phyloP scores from a whole-genome alignment of 78 protist species.

The Parvularia atlantis region DNA sequence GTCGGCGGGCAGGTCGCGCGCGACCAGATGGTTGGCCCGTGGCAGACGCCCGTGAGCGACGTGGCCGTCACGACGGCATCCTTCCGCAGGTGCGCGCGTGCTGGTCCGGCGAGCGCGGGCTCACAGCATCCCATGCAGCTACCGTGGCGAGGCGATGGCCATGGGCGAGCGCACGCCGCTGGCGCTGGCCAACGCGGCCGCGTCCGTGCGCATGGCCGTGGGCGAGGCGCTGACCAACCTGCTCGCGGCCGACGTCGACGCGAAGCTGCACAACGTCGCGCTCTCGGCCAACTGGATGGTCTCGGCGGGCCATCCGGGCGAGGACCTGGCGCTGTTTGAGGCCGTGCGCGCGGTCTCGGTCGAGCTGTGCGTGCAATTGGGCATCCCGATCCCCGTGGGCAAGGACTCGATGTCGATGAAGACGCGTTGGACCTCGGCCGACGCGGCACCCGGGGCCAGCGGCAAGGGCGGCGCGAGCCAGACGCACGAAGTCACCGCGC shows the following conservation, averaged over 20 bases:
- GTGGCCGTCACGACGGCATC: constrained; percentile 56
- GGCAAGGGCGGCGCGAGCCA: constrained; percentile 16
- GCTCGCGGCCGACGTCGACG: constrained; percentile 41
- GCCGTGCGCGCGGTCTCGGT: constrained; percentile 62
- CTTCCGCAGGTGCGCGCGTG: constrained; percentile 9
- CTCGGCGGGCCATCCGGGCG: constrained; percentile 62
- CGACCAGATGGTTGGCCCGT: constrained; percentile 85
- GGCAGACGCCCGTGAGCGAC: constrained; percentile 74
- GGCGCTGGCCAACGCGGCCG: constrained; percentile 46
- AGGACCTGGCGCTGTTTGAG: constrained; percentile 68
- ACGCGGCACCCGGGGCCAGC: too few species aligned
- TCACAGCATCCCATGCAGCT: too few species aligned
- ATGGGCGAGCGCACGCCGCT: constrained; percentile 35
- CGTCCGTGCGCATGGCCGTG: constrained; percentile 74
- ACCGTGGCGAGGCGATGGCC: constrained; percentile 21
- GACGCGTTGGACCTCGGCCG: constrained; percentile 54
- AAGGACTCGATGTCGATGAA: constrained; percentile 88
- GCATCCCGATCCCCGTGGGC: constrained; percentile 41
- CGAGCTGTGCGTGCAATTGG: constrained; percentile 33
- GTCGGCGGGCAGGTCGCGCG: constrained; percentile 86
- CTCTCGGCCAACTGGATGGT: constrained; percentile 90
- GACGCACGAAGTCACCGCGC: constrained; percentile 57
- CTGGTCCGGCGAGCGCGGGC: too few species aligned
- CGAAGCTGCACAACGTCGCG: constrained; percentile 40
- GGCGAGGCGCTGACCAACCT: constrained; percentile 83